These are phyloP conservation scores for Raphanus raphanistrum DNA, from an alignment of 345 rosid species.

Conservation along the genomic window DNA sequence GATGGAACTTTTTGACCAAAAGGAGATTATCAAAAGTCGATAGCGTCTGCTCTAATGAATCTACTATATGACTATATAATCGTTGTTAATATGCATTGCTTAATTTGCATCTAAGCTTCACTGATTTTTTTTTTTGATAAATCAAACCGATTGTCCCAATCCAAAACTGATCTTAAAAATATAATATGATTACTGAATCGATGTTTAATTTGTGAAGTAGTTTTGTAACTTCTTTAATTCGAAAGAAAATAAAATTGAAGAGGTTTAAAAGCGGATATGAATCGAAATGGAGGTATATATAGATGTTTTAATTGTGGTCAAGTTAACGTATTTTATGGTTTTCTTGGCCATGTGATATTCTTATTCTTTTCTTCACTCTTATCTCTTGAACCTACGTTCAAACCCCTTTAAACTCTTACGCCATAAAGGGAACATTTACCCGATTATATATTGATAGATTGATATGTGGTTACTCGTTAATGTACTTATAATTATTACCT, in stretches of 20 bases:
- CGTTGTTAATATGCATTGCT: neutral
- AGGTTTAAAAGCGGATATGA: neutral
- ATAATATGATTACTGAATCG: neutral
- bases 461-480: neutral
- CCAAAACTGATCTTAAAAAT: neutral
- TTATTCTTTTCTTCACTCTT: conserved; percentile 28
- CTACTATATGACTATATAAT: neutral
- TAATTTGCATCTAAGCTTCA: neutral
- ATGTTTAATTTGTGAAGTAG: neutral
- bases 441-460: neutral
- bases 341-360: conserved; percentile 27
- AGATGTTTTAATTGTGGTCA: neutral
- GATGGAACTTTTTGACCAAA: conserved; percentile 28
- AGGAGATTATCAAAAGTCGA: neutral
- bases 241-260: neutral
- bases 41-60: conserved; percentile 19
- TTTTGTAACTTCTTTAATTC: neutral
- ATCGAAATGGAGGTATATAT: neutral
- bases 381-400: conserved; percentile 1
- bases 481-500: too few species aligned
- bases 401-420: neutral
- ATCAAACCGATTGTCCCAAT: neutral
- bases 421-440: conserved; percentile 15
- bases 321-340: conserved; percentile 20
- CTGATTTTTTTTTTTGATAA: neutral